Evolutionary conservation across 2,329 filamentous ascomycete species (phyloP).

Genomic region (Elsinoe ampelina): DNA sequence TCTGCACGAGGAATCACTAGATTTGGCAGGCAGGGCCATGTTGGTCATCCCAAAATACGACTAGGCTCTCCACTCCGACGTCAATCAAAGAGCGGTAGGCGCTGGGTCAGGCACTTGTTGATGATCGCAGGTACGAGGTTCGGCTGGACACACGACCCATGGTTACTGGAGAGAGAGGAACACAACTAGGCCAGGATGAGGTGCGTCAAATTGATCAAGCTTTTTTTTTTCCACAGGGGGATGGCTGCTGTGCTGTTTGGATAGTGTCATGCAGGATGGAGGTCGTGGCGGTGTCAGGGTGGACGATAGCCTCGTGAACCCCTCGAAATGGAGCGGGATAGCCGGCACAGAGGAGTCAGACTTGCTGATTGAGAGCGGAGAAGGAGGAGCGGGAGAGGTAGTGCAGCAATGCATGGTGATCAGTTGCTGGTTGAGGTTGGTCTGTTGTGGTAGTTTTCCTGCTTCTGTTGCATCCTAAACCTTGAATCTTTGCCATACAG

Average conservation of each 20-base stretch:
- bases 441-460: not conserved
- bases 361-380: not conserved
- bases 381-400: not conserved
- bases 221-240: not conserved
- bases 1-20: not conserved
- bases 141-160: conserved; percentile 4
- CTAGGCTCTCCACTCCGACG: not conserved
- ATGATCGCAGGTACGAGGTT: not conserved
- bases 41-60: conserved; percentile 6
- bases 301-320: conserved; percentile 3
- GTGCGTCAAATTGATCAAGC: not conserved
- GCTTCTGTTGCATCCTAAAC: not conserved
- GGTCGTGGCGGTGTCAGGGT: not conserved
- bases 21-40: no score
- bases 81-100: conserved; percentile 7
- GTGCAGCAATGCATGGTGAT: not conserved
- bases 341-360: not conserved
- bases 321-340: not conserved
- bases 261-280: conserved; percentile 3
- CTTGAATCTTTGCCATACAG: conserved; percentile 1
- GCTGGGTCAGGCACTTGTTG: not conserved
- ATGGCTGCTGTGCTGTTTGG: not conserved
- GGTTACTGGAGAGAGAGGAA: not conserved
- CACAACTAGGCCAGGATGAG: not conserved
- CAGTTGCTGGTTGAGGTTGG: not conserved